Evolutionary conservation across 73 alveolate genomes (phyloP), one percentile per base, ranked within the genome.

Genomic region (Uronychia setigera): DNA sequence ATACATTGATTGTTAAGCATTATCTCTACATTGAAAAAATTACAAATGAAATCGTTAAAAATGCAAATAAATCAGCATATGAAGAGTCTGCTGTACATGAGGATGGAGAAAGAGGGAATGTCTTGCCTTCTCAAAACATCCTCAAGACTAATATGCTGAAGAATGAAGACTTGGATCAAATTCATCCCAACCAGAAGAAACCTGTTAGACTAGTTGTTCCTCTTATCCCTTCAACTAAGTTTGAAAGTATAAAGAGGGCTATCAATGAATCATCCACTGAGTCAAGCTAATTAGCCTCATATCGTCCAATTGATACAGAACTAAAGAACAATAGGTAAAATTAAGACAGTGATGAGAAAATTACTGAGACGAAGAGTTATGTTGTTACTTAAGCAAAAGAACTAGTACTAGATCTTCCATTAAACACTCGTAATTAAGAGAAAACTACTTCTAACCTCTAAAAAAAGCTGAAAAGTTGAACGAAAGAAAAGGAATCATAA

Each of bases 51-150:
- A 11, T 19, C 67, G n/a, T 46, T 46, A 11, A 11, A 19, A 19
- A 19, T 11, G 67, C 5, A 46, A 11, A 5, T 19, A 46, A 46
- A 46, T 46, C 19, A 11, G 67, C 5, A 46, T 46, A 46, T 11
- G 67, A 46, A 19, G 19, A 46, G 19, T 46, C 5, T 11, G 19
- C 5, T 5, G 67, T 5, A 46, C 5, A 5, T 46, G 67, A 46
- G n/a, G 67, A 46, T 46, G 67, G 67, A 46, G 67, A 46, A 19
- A 46, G 67, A n/a, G n/a, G n/a, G n/a, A n/a, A n/a, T n/a, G n/a
- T n/a, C n/a, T n/a, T n/a, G n/a, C n/a, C n/a, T 19, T 46, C 67
- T 46, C 5, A 46, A 46, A 5, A 46, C 5, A 5, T 19, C n/a
- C 67, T 46, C n/a, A 46, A 46, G 19, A 46, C n/a, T 19, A 46